A percentile compares a stretch with the other conserved stretches of the same genome.
Evolutionary conservation across 2,329 filamentous ascomycete genomes (phyloP).

Genomic region (Ophiostoma himal-ulmi): DNA sequence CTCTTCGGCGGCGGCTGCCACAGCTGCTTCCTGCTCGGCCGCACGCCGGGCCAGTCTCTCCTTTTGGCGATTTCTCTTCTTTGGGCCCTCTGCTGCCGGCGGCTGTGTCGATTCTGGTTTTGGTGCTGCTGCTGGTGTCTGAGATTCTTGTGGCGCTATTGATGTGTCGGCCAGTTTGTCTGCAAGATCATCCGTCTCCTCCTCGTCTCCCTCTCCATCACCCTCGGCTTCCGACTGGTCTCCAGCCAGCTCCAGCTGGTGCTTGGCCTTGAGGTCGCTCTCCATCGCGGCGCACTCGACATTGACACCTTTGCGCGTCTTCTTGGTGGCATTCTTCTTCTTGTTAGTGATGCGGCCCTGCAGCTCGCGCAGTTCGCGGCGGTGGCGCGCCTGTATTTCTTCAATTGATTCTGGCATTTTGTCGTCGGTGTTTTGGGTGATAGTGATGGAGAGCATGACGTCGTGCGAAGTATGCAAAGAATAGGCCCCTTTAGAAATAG

Average conservation of each 20-base stretch:
- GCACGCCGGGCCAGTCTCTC: conserved; percentile 83
- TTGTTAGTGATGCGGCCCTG: conserved; percentile 83
- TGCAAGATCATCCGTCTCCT: conserved; percentile 22
- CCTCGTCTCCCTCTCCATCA: conserved; percentile 20
- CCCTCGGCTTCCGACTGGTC: conserved; percentile 18
- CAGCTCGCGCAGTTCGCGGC: conserved; percentile 82
- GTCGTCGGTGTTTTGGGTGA: not conserved
- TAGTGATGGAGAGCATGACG: not conserved
- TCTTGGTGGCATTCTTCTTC: conserved; percentile 95
- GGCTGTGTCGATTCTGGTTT: not conserved
- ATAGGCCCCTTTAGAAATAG: not conserved
- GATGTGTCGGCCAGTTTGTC: conserved; percentile 22
- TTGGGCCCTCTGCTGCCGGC: not conserved
- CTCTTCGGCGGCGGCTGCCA: conserved; percentile 65
- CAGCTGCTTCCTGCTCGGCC: conserved; percentile 70
- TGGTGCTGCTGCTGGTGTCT: not conserved
- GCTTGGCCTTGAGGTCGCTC: conserved; percentile 58
- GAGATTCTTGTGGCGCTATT: conserved; percentile 16
- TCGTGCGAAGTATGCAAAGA: conserved; percentile 2
- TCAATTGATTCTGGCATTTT: conserved; percentile 56
- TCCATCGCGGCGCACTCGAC: conserved; percentile 70
- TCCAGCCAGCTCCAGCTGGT: conserved; percentile 53
- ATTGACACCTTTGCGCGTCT: conserved; percentile 68
- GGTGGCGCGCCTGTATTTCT: conserved; percentile 70
- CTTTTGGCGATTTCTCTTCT: conserved; percentile 77